These are phyloP conservation scores for Monosporozyma aerobia DNA, from an alignment of 805 yeast species.

Conservation along the genomic window DNA sequence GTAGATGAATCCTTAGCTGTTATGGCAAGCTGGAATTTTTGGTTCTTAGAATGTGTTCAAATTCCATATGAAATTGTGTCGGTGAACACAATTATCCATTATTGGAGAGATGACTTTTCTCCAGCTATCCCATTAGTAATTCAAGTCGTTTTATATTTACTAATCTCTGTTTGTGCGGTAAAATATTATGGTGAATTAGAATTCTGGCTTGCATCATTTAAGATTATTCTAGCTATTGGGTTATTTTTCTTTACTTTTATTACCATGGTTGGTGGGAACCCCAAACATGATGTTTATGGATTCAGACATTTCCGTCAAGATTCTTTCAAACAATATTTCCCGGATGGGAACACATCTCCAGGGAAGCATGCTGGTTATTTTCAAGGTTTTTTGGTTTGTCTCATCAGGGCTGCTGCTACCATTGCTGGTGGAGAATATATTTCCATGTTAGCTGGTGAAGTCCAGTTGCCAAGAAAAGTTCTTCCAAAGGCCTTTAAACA, in stretches of 20 bases:
- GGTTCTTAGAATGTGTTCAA: slow-evolving; percentile 63
- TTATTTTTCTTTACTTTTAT: slow-evolving; percentile 65
- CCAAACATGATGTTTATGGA: slow-evolving; percentile 53
- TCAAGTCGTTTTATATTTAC: slow-evolving; percentile 52
- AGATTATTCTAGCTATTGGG: slow-evolving; percentile 67
- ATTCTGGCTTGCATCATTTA: slow-evolving; percentile 68
- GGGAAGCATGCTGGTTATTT: slow-evolving; percentile 42
- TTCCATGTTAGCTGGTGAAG: slow-evolving; percentile 79
- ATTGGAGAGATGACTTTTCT: slow-evolving; percentile 68
- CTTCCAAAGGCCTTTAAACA: slow-evolving; percentile 74
- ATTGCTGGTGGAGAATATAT: slow-evolving; percentile 84
- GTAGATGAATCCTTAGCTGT: slow-evolving; percentile 68
- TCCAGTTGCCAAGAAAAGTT: slow-evolving; percentile 57
- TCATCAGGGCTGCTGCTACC: slow-evolving; percentile 66
- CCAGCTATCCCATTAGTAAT: slow-evolving; percentile 63
- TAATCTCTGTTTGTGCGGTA: slow-evolving; percentile 66
- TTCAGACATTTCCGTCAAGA: slow-evolving; percentile 47
- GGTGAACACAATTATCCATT: slow-evolving; percentile 69
- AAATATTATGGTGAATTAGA: slow-evolving; percentile 72
- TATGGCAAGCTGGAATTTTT: slow-evolving; percentile 73
- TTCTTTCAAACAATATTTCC: slow-evolving; percentile 47
- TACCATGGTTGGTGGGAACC: slow-evolving; percentile 85
- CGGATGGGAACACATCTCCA: slow-evolving; percentile 34
- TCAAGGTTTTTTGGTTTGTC: slow-evolving; percentile 62
- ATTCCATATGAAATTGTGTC: slow-evolving; percentile 81